Evolutionary conservation across 2,329 filamentous ascomycete species (phyloP).

Genomic region (Bipolaris victoriae): DNA sequence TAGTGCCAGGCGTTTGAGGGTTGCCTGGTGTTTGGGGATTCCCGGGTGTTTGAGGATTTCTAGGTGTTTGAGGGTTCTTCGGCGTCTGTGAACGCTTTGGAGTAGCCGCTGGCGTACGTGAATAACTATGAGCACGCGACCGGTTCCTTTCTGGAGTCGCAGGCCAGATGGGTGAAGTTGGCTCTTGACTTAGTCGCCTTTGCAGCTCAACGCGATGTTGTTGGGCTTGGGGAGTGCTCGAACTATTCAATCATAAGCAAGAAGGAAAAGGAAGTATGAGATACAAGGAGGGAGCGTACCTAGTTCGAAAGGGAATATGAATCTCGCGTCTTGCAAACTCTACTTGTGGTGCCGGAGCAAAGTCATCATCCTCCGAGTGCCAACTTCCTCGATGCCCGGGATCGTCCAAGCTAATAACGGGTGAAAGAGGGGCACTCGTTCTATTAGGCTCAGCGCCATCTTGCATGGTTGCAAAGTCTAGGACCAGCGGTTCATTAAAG

Average conservation of each 20-base stretch:
- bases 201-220: constrained; percentile 27
- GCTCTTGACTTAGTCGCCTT: constrained; percentile 26
- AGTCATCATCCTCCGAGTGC: constrained; percentile 39
- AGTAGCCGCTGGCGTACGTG: constrained; percentile 18
- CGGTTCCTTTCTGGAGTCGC: constrained; percentile 25
- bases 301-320: constrained; percentile 47
- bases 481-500: constrained; percentile 39
- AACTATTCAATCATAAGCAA: constrained; percentile 28
- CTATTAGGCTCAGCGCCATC: constrained; percentile 27
- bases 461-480: constrained; percentile 38
- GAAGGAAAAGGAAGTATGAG: background rate
- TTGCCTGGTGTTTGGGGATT: background rate
- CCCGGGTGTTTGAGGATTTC: background rate
- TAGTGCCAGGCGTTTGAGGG: background rate
- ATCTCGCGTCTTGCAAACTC: constrained; percentile 47
- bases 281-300: constrained; percentile 26
- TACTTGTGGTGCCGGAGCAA: constrained; percentile 37
- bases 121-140: constrained; percentile 20
- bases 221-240: constrained; percentile 28
- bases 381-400: constrained; percentile 22
- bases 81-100: constrained; percentile 14
- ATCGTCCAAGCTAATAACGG: constrained; percentile 17
- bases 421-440: constrained; percentile 28
- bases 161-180: constrained; percentile 20
- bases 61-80: background rate